Conservation (phyloP, 768 basidiomycete genomes). For the Suillus alpinus region DNA sequence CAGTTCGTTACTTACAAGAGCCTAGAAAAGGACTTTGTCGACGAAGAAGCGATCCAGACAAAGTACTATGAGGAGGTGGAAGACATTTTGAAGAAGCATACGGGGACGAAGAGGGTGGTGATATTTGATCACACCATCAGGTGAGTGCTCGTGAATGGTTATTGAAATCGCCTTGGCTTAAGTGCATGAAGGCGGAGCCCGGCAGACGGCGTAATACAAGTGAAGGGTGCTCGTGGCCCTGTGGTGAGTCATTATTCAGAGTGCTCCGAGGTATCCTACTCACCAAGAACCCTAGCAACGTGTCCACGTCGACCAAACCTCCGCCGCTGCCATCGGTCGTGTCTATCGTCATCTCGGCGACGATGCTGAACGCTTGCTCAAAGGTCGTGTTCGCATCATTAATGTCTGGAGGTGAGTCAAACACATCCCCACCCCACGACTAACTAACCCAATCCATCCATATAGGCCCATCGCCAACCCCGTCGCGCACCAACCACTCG, state of each 20-base stretch:
- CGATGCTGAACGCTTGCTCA: conserved; percentile 41
- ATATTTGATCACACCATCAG: conserved; percentile 47
- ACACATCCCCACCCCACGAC: not conserved
- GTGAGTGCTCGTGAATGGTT: conserved; percentile 13
- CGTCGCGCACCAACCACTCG: conserved; percentile 40
- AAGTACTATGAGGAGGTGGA: conserved; percentile 43
- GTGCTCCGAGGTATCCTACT: not conserved
- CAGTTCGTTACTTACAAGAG: conserved; percentile 33
- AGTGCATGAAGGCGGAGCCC: not conserved
- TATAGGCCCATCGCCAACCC: conserved; percentile 35
- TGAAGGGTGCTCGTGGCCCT: conserved; percentile 21
- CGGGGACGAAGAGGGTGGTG: conserved; percentile 38
- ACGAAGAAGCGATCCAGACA: conserved; percentile 36
- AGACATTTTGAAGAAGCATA: conserved; percentile 37
- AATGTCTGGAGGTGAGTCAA: conserved; percentile 40
- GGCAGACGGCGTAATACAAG: not conserved
- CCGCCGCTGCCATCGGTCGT: conserved; percentile 32
- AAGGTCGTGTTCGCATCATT: conserved; percentile 41
- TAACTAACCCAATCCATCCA: conserved; percentile 1
- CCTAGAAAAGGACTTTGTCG: conserved; percentile 36
- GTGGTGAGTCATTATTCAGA: conserved; percentile 27
- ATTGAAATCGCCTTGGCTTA: not conserved
- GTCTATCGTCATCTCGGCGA: conserved; percentile 37
- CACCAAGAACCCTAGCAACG: conserved; percentile 24
- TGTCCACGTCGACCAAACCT: conserved; percentile 48